Base-by-base conservation (phyloP, 176 grass and related monocot species). In the Panicum miliaceum region DNA sequence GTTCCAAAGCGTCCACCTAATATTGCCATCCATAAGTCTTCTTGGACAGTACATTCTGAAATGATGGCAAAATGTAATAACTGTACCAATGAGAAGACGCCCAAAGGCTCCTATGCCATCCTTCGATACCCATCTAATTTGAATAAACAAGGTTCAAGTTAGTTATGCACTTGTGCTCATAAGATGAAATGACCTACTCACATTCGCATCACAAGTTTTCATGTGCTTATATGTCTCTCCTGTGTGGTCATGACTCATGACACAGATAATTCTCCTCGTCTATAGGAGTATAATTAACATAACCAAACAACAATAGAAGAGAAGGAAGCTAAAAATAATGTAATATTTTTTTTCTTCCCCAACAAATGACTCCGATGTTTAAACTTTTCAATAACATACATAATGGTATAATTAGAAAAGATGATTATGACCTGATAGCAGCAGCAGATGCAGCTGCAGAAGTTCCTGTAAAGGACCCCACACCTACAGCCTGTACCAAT, bases 31-130 rank as follows among this genome's bases (percentile, higher is more conserved):
- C 7, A 36, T 86, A 70, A 86, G 72, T 71, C 59, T 61, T 81
- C 13, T 32, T 59, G 32, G 42, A 68, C 6, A 54, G 42, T 20
- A 16, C 40, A 69, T 85, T 76, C 70, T 40, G 20, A 86, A 76
- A 20, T 65, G 27, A 72, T 40, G n/a, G 26, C 3, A 13, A 37
- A 45, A n/a, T 6, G 36, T 46, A 80, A 62, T 78, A 71, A 77
- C 14, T 7, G 5, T 98, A 98, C 95, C 95, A 93, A 98, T 91
- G 75, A 98, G 82, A 87, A 98, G 82, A 52, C 92, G 92, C 12
- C 95, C 92, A 84, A 91, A 86, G 66, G 92, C 90, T 84, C 95
- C 95, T 64, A 94, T 88, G 71, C 95, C 95, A 93, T 94, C 95
- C 72, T 98, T 98, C 63, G 90, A 92, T 65, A 98, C 95, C 95